A percentile compares a stretch with the other conserved stretches of the same genome.
These are phyloP conservation scores for Kwoniella shandongensis DNA, from an alignment of 768 basidiomycete species.

Conservation along the genomic window DNA sequence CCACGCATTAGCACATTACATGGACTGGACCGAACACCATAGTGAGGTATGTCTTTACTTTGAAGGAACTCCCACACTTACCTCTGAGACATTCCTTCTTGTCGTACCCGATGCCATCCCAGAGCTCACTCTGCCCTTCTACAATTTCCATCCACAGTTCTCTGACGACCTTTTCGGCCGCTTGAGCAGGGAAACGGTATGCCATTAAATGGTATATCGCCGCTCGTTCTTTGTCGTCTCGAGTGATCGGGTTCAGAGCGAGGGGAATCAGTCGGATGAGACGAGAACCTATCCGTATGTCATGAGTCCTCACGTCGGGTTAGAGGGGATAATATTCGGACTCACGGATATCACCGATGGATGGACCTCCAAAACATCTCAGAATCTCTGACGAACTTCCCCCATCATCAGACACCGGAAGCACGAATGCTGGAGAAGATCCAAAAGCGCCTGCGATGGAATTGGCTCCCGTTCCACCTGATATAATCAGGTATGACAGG, in stretches of 20 bases:
- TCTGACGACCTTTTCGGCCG: conserved; percentile 72
- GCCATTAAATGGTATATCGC: conserved; percentile 75
- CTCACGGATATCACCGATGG: conserved; percentile 52
- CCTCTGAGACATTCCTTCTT: conserved; percentile 89
- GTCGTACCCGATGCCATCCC: conserved; percentile 83
- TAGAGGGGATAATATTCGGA: conserved; percentile 44
- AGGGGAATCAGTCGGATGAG: conserved; percentile 81
- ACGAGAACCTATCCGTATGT: conserved; percentile 61
- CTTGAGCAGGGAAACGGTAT: conserved; percentile 70
- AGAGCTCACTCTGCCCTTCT: conserved; percentile 76
- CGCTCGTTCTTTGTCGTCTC: conserved; percentile 37
- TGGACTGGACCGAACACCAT: neutral
- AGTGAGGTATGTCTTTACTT: neutral
- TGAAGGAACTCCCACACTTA: conserved; percentile 51
- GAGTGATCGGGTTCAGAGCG: conserved; percentile 59
- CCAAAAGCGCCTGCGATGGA: conserved; percentile 82
- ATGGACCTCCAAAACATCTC: conserved; percentile 65
- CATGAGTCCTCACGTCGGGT: neutral
- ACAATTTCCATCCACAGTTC: conserved; percentile 91
- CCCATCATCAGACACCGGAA: conserved; percentile 94
- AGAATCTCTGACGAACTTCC: conserved; percentile 94
- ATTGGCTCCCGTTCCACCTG: conserved; percentile 94
- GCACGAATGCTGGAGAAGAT: conserved; percentile 69
- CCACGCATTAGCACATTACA: too few species aligned
- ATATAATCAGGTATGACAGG: conserved; percentile 66